Base-by-base conservation (phyloP, 2,329 filamentous ascomycete genomes). In the Aureobasidium sp. region DNA sequence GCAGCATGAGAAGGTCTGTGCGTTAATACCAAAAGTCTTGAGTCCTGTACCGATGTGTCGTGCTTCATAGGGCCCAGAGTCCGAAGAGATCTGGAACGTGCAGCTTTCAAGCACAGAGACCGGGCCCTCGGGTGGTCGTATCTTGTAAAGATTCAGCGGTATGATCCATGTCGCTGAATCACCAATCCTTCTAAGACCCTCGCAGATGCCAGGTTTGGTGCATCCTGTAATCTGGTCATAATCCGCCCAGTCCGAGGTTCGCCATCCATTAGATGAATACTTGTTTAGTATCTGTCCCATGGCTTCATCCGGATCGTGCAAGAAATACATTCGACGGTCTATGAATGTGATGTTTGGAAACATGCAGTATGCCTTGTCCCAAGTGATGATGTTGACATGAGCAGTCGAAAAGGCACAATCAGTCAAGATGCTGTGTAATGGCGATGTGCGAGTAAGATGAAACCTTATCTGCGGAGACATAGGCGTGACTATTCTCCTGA, bases 351-450 rank as follows among this genome's bases (percentile, higher is more conserved):
- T n/a, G 5, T 56, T 47, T 1, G 62, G 62, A 26, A 63, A 63
- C n/a, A 63, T 44, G 27, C 46, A 47, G 32, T 63, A 63, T 7
- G 56, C 62, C 52, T 56, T 60, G 51, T 63, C 61, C 62, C 62
- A 63, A 2, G 48, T 43, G n/a, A 63, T 55, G 32, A 61, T 24
- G 32, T 63, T 63, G 41, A 50, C 62, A 12, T 56, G 62, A 17
- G 62, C 62, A 7, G 62, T 61, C 4, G 62, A 52, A 10, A 55
- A 60, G n/a, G 57, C 57, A 29, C 56, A 53, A 10, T 52, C 48
- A 13, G 36, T 56, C 47, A 63, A 41, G 5, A 63, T 56, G 10
- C 55, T 59, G 36, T 55, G 50, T 26, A 62, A 26, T 5, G 61
- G 61, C 29, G 32, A 9, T n/a, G 61, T 57, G 5, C 29, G 36